Percentiles rank a stretch among this genome's conserved stretches.
Evolutionary conservation across 75 land plant genomes (phyloP).

Genomic region (Ceratopteris richardii): DNA sequence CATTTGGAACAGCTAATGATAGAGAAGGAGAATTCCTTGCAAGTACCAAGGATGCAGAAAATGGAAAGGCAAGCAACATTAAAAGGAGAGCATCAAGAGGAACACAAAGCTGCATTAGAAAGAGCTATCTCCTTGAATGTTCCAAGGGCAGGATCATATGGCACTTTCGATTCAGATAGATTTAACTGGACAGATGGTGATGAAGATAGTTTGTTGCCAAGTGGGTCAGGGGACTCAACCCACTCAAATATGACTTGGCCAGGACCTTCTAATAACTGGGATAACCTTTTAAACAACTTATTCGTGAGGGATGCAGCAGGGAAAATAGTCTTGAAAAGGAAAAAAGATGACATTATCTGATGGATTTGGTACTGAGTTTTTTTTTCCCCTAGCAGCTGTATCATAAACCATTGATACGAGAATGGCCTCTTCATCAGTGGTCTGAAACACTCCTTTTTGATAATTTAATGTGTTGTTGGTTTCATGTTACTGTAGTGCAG

Average conservation of each 20-base stretch:
- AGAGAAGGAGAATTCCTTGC: conserved; percentile 13
- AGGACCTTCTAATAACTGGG: conserved; percentile 34
- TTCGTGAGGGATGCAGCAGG: conserved; percentile 37
- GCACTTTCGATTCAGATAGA: conserved; percentile 4
- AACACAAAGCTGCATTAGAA: conserved; percentile 70
- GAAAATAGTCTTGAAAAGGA: conserved; percentile 17
- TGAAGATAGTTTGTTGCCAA: neutral
- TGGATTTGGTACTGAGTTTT: too few species aligned
- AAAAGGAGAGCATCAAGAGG: conserved; percentile 34
- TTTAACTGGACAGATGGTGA: neutral
- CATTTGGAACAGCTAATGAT: conserved; percentile 28
- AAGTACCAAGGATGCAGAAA: conserved; percentile 41
- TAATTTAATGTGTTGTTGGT: too few species aligned
- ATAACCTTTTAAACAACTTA: conserved; percentile 41
- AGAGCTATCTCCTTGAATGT: conserved; percentile 60
- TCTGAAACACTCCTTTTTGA: too few species aligned
- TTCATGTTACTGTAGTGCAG: too few species aligned
- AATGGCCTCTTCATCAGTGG: too few species aligned
- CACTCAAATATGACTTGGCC: neutral
- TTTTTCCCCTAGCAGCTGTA: too few species aligned
- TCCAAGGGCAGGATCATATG: conserved; percentile 46
- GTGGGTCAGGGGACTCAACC: conserved; percentile 3
- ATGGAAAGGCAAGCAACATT: conserved; percentile 47
- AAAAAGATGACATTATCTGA: conserved; percentile 3
- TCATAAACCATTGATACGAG: too few species aligned